Evolutionary conservation across 495 filamentous ascomycete species (phyloP).

Genomic region (Sphaerosporella brunnea): DNA sequence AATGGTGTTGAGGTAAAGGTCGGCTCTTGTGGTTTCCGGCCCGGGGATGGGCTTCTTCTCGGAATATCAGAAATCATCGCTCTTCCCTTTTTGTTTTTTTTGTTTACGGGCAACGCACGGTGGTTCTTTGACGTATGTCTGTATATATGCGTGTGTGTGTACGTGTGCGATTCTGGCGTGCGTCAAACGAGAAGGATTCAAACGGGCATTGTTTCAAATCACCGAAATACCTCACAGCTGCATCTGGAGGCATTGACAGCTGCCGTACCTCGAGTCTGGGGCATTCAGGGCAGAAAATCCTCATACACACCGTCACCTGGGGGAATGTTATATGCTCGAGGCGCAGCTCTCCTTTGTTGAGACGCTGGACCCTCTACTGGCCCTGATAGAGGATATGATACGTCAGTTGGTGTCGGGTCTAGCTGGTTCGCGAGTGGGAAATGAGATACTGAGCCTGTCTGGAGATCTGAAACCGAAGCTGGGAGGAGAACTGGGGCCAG

Average conservation of each 20-base stretch:
- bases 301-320: constrained; percentile 83
- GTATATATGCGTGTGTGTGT: too few species aligned
- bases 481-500: too few species aligned
- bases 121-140: too few species aligned
- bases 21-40: too few species aligned
- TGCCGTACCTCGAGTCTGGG: constrained; percentile 80
- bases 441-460: constrained; percentile 40
- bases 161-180: too few species aligned
- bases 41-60: too few species aligned
- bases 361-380: constrained; percentile 50
- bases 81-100: too few species aligned
- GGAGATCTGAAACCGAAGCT: constrained; percentile 29
- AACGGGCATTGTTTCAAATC: constrained; percentile 52
- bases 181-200: constrained; percentile 18
- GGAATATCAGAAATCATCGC: too few species aligned
- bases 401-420: constrained; percentile 40
- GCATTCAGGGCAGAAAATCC: constrained; percentile 89
- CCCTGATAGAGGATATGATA: constrained; percentile 61
- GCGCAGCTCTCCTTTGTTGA: constrained; percentile 68
- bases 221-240: constrained; percentile 88
- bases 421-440: constrained; percentile 37
- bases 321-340: constrained; percentile 98
- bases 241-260: constrained; percentile 87
- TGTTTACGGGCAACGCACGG: too few species aligned
- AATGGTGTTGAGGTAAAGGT: too few species aligned